Evolutionary conservation across 2,329 filamentous ascomycete species (phyloP), one percentile per base, ranked within the genome.

Genomic region (Stagonosporopsis vannaccii): DNA sequence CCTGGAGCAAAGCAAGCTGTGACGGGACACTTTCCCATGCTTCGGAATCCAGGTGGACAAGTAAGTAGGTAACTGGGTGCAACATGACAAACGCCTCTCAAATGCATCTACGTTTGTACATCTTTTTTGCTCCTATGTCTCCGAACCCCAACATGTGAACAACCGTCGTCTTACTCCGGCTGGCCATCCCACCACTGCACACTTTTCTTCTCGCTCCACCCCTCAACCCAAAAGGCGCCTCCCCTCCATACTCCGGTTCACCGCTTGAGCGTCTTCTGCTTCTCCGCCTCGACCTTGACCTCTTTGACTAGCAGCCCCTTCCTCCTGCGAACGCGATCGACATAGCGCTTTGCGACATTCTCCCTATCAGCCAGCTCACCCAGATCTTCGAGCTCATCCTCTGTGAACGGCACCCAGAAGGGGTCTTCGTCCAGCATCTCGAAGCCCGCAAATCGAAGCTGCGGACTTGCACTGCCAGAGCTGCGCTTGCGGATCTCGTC

Each of bases 401-500:
- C 95, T 0, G 94, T 98, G 63, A 92, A 92, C 1, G 95, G 95
- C 42, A 96, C 92, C 95, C 95, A 99, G 80, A 96, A 96, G 0
- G 95, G 95, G 80, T 99, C 95, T 78, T 97, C 90, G 74, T 98
- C 92, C 2, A 98, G 82, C 66, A 96, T 85, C 76, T 97, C 92
- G 72, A 93, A 99, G 0, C 95, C 95, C 7, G 91, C 86, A 73
- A 98, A 99, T 59, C 96, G 89, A 33, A 99, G 83, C 81, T 98
- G 95, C 45, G 95, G 95, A 69, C 91, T 90, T 0, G 95, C 95
- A 3, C 90, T 91, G 3, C 95, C 95, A 6, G 89, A 92, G 0
- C 92, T 97, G 6, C 93, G 86, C 79, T 98, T 98, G 56, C 95
- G 87, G 79, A 99, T 98, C 78, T 99, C 95, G 72, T 98, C 95